Evolutionary conservation across 2,329 filamentous ascomycete species (phyloP).

Genomic region (Colletotrichum simmondsii): DNA sequence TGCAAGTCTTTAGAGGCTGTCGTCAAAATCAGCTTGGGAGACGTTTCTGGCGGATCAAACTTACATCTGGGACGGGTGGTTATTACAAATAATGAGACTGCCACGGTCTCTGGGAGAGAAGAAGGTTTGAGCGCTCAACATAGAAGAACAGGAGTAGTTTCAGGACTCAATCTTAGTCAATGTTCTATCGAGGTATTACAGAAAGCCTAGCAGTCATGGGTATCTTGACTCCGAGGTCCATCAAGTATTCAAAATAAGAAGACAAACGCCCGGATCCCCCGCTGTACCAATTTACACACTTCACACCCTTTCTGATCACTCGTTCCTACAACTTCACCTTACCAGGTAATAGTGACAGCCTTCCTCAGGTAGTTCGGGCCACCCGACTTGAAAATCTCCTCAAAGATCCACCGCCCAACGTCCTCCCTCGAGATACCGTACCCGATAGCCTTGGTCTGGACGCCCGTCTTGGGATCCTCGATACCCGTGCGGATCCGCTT

Average conservation of each 20-base stretch:
- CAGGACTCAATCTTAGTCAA: not conserved
- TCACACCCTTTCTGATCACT: not conserved
- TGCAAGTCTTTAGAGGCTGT: not conserved
- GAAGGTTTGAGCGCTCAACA: not conserved
- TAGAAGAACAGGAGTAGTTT: not conserved
- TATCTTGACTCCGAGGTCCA: not conserved
- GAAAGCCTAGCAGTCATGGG: not conserved
- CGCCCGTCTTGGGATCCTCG: slow-evolving; percentile 47
- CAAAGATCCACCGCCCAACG: slow-evolving; percentile 58
- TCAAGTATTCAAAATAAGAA: not conserved
- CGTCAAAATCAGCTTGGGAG: not conserved
- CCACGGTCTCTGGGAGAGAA: not conserved
- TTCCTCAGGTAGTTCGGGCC: slow-evolving; percentile 45
- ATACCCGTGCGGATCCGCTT: slow-evolving; percentile 49
- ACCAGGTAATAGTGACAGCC: slow-evolving; percentile 50
- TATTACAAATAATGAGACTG: not conserved
- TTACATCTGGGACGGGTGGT: not conserved
- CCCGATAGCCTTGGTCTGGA: slow-evolving; percentile 51
- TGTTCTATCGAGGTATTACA: not conserved
- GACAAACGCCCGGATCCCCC: not conserved
- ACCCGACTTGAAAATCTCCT: slow-evolving; percentile 46
- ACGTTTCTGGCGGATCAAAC: not conserved
- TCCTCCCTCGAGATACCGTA: slow-evolving; percentile 60
- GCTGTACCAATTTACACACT: too few relatives aligned
- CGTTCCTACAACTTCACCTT: not conserved